Percentiles rank a stretch among this genome's conserved stretches.
These are phyloP conservation scores for Phyllosticta capitalensis DNA, from an alignment of 2,329 filamentous ascomycete genomes.

Conservation along the genomic window DNA sequence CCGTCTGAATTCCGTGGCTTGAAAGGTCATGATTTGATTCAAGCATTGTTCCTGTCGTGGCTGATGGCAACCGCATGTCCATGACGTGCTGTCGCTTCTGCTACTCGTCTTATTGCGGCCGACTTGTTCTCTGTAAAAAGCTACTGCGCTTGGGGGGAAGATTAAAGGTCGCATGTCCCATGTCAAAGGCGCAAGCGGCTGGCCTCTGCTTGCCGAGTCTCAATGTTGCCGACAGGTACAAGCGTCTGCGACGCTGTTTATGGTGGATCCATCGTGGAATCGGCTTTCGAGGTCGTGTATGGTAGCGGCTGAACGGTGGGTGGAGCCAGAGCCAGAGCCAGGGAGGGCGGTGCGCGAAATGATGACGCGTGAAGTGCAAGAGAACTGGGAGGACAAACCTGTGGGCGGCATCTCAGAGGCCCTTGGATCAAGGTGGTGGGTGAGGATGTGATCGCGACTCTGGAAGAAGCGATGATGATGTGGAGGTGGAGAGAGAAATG, in stretches of 20 bases:
- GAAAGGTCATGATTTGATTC: neutral
- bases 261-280: neutral
- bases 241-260: neutral
- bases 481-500: neutral
- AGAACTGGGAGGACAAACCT: constrained; percentile 4
- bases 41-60: neutral
- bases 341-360: neutral
- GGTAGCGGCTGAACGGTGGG: neutral
- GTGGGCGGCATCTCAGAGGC: constrained; percentile 2
- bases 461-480: neutral
- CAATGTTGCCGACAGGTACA: neutral
- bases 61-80: neutral
- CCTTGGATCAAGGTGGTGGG: neutral
- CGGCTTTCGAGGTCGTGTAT: neutral
- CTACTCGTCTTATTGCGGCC: too few species aligned
- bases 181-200: neutral
- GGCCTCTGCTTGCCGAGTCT: neutral
- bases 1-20: neutral
- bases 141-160: neutral
- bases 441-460: neutral
- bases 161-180: neutral
- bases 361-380: neutral
- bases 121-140: too few species aligned
- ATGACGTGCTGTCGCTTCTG: neutral
- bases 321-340: neutral